Conservation (phyloP, 208 protist genomes). For the Sergeia podlipaevii region DNA sequence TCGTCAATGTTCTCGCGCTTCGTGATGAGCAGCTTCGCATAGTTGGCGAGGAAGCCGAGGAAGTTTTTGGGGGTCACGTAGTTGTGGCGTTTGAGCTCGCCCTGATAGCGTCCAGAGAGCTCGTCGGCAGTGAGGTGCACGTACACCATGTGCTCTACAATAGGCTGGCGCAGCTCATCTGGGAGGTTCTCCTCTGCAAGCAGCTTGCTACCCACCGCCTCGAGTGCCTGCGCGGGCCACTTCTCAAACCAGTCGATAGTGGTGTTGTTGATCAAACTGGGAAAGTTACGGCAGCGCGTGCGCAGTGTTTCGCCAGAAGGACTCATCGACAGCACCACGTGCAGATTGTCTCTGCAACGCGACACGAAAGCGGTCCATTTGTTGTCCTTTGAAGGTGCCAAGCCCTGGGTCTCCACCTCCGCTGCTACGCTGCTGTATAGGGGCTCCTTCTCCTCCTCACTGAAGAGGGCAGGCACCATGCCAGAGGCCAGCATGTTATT, state of each 20-base stretch:
- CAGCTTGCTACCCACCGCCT: slow-evolving; percentile 89
- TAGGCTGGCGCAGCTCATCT: slow-evolving; percentile 69
- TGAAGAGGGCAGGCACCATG: slow-evolving; percentile 98
- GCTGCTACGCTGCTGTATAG: slow-evolving; percentile 92
- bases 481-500: slow-evolving; percentile 99
- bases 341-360: slow-evolving; percentile 97
- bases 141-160: slow-evolving; percentile 96
- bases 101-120: slow-evolving; percentile 87
- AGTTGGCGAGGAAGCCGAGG: slow-evolving; percentile 97
- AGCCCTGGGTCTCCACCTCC: slow-evolving; percentile 81
- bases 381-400: slow-evolving; percentile 94
- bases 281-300: slow-evolving; percentile 97
- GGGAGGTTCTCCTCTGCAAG: slow-evolving; percentile 90
- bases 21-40: slow-evolving; percentile 91
- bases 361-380: slow-evolving; percentile 98
- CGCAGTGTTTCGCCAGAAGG: slow-evolving; percentile 95
- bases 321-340: slow-evolving; percentile 99
- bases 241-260: slow-evolving; percentile 99
- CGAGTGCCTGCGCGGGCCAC: slow-evolving; percentile 97
- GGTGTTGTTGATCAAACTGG: slow-evolving; percentile 98
- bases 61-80: slow-evolving; percentile 99
- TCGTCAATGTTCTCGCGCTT: slow-evolving; percentile 94
- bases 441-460: slow-evolving; percentile 97
- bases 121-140: slow-evolving; percentile 93
- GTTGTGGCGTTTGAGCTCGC: slow-evolving; percentile 94